A percentile compares a stretch with the other conserved stretches of the same genome.
phyloP scores from a whole-genome alignment of 2,329 filamentous ascomycete species.

The Aurifilum marmelostoma region DNA sequence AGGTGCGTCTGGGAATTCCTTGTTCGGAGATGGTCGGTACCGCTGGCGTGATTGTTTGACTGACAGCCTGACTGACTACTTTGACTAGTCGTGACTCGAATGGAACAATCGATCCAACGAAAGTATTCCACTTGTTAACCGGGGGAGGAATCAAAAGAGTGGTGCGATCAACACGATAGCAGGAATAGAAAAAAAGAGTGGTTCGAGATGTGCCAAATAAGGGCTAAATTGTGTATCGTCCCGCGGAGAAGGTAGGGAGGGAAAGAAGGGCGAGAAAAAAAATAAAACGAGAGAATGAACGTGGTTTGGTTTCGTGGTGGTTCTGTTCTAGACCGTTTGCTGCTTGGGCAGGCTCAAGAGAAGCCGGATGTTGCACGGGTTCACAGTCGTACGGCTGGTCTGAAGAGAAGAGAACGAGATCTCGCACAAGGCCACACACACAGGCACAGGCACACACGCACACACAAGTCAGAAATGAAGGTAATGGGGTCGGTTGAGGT shows the following conservation, averaged over 20 bases:
- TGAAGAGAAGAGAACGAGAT: constrained; percentile 23
- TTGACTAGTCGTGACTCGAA: background rate
- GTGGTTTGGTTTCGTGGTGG: background rate
- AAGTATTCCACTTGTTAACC: background rate
- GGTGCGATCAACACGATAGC: constrained; percentile 30
- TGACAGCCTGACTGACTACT: background rate
- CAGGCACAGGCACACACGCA: constrained; percentile 7
- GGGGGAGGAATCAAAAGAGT: constrained; percentile 12
- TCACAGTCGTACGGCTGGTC: constrained; percentile 23
- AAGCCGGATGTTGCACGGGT: constrained; percentile 1
- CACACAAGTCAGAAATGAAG: constrained; percentile 23
- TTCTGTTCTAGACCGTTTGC: constrained; percentile 2
- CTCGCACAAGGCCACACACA: constrained; percentile 21
- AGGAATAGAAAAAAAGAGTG: constrained; percentile 25
- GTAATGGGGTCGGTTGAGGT: constrained; percentile 19
- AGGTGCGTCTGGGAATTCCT: background rate
- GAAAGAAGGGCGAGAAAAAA: background rate
- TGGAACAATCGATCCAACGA: background rate
- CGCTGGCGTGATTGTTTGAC: background rate
- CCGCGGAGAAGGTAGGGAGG: background rate
- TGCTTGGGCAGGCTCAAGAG: background rate
- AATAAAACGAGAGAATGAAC: background rate
- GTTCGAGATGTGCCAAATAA: background rate
- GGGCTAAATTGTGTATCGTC: background rate
- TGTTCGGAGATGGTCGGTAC: background rate